A percentile compares a stretch with the other conserved stretches of the same genome.
Evolutionary conservation across 164 flowering plant species (phyloP).

Genomic region (Pachysandra terminalis): DNA sequence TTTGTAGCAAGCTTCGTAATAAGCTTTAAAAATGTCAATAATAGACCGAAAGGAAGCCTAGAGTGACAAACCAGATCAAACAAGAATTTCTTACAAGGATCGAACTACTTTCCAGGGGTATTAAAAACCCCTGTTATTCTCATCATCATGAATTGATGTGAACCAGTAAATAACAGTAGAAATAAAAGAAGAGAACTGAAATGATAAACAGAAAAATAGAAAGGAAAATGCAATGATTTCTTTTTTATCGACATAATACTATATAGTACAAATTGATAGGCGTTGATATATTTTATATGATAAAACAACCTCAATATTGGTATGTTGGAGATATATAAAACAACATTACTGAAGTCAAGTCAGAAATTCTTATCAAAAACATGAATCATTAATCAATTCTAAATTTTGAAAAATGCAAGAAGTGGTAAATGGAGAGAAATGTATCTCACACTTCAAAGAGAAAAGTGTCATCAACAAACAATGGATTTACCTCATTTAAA

Average conservation of each 20-base stretch:
- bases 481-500: slow-evolving; percentile 69
- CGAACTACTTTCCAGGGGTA: neutral
- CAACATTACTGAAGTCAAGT: too few relatives aligned
- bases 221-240: too few relatives aligned
- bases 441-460: neutral
- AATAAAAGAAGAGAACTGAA: neutral
- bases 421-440: neutral
- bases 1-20: neutral
- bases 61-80: too few relatives aligned
- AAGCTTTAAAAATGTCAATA: neutral
- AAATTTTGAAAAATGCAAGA: neutral
- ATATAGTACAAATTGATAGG: too few relatives aligned
- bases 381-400: neutral
- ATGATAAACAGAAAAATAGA: neutral
- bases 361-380: too few relatives aligned
- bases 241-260: too few relatives aligned
- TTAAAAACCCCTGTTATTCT: too few relatives aligned
- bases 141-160: neutral
- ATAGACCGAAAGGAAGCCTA: neutral
- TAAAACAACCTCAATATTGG: too few relatives aligned
- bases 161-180: neutral
- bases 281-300: too few relatives aligned
- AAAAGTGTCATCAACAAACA: neutral
- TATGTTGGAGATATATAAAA: too few relatives aligned
- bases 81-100: too few relatives aligned